Base-by-base conservation (phyloP, 805 yeast species). In the Dipodascus geniculatus region DNA sequence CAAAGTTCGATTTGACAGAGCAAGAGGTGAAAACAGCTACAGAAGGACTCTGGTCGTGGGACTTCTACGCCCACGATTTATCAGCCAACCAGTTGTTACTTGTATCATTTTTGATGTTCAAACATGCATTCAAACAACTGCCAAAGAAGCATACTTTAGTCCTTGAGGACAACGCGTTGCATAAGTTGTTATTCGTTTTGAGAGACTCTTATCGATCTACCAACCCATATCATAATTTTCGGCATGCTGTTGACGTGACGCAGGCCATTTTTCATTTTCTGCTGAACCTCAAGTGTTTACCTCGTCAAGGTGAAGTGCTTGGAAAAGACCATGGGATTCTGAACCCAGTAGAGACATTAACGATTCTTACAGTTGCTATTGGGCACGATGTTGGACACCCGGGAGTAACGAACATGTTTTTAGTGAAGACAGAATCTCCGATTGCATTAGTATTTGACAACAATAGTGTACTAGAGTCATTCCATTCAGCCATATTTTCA, bases 331-430 rank as follows among this genome's bases (percentile, higher is more conserved):
- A 16, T 17, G 22, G 42, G 1, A 50, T 42, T 22, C 42, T 68
- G 44, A 52, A 63, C 19, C 74, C 69, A 54, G 61, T 65, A 28
- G 83, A 83, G 59, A 73, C 76, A 1, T 69, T 85, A 49, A 78
- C 85, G 1, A 68, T 88, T 23, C 74, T 87, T 33, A 71, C 90
- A 11, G 86, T 96, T 0, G 93, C 96, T 1, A 70, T 90, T 48
- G 98, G 98, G 52, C 99, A 93, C 70, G 99, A 93, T 67, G 81
- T 87, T 31, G 96, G 96, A 22, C 99, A 93, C 68, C 98, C 98
- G 0, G 99, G 98, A 1, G 80, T 89, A n/a, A 88, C 95, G 14
- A 87, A 88, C 66, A 78, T 80, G 38, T 81, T 88, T 58, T 70
- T 91, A 65, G 70, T 73, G 22, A 72, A 77, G 55, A 65, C 79